Evolutionary conservation across 2,329 filamentous ascomycete genomes (phyloP).

Genomic region (Sporothrix protearum): DNA sequence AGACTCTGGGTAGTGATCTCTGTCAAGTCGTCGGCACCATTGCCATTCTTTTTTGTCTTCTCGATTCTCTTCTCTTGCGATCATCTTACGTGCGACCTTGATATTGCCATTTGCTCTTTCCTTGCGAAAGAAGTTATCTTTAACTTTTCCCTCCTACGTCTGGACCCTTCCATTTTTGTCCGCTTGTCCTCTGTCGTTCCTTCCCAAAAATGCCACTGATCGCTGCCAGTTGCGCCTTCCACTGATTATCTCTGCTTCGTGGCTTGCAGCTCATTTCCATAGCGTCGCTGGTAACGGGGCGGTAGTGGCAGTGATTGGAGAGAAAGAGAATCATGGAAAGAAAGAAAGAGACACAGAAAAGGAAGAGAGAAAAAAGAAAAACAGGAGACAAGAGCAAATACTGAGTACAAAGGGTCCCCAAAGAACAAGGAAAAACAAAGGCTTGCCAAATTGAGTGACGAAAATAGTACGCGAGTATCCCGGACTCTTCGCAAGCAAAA

Average conservation of each 20-base stretch:
- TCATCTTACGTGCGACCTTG: neutral
- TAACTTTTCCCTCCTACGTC: neutral
- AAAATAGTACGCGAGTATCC: neutral
- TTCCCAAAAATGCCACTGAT: constrained; percentile 14
- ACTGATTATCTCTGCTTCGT: constrained; percentile 8
- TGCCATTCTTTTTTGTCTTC: neutral
- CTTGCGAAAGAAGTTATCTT: neutral
- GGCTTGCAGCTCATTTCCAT: neutral
- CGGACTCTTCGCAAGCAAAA: neutral
- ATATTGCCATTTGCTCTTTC: neutral
- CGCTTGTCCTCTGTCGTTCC: neutral
- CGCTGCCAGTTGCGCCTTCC: constrained; percentile 1
- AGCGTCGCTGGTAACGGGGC: constrained; percentile 9
- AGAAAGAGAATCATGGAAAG: neutral
- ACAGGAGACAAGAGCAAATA: neutral
- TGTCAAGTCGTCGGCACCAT: neutral
- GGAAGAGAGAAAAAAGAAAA: neutral
- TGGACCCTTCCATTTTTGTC: neutral
- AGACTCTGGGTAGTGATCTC: constrained; percentile 3
- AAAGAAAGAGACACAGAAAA: neutral
- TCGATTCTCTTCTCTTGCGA: neutral
- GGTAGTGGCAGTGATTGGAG: neutral
- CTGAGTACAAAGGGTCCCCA: neutral
- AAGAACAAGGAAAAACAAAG: neutral
- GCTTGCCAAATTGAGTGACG: neutral